Conservation (phyloP, 495 filamentous ascomycete genomes). For the Penicillium macrosclerotiorum region DNA sequence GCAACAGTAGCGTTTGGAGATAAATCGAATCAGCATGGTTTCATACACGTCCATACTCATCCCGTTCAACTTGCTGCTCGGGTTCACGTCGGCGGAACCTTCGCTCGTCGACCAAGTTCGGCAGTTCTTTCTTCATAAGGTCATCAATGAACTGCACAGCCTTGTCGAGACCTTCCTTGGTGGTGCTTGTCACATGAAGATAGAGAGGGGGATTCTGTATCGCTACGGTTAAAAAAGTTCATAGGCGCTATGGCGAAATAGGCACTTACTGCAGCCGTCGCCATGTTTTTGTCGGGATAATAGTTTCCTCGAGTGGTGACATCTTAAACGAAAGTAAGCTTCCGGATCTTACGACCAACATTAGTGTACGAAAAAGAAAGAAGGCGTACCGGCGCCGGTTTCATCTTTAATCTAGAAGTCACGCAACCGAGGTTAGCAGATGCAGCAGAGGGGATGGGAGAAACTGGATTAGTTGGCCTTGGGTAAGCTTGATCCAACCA, state of each 20-base stretch:
- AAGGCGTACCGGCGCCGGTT: constrained; percentile 98
- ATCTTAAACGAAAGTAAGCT: constrained; percentile 71
- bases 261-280: constrained; percentile 77
- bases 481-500: constrained; percentile 80
- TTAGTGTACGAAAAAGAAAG: constrained; percentile 44
- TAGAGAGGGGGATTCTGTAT: constrained; percentile 85
- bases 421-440: constrained; percentile 94
- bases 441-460: constrained; percentile 76
- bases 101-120: constrained; percentile 92
- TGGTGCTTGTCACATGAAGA: constrained; percentile 91
- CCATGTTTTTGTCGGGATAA: constrained; percentile 96
- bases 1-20: not conserved
- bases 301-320: constrained; percentile 96
- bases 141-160: constrained; percentile 85
- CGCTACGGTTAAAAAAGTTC: not conserved
- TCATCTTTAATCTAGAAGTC: constrained; percentile 99
- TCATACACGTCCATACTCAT: constrained; percentile 84
- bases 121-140: constrained; percentile 93
- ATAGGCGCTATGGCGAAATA: not conserved
- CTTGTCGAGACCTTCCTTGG: constrained; percentile 85
- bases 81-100: constrained; percentile 87
- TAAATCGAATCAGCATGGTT: not conserved
- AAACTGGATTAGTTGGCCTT: constrained; percentile 62
- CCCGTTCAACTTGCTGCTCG: constrained; percentile 82
- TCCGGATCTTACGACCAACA: constrained; percentile 60